These are phyloP conservation scores for Hypericum androsaemum DNA, from an alignment of 345 rosid species.

Conservation along the genomic window DNA sequence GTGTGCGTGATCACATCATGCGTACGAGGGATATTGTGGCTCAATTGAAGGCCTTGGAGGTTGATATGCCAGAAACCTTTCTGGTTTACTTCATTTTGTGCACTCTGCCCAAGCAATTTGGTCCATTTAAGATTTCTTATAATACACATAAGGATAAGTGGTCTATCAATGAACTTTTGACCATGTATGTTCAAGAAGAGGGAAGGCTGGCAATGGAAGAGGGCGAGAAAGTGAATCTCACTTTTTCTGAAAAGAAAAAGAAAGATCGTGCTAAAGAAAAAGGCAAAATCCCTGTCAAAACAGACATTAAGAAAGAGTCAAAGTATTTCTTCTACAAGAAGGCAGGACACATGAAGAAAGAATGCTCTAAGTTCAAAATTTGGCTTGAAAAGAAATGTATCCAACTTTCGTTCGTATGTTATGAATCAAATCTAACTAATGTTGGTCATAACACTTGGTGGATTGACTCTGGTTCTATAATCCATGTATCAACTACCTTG, in stretches of 20 bases:
- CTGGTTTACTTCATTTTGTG: background rate
- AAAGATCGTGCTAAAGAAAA: background rate
- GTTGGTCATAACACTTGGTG: conserved; percentile 1
- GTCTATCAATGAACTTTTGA: no score
- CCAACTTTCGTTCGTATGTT: background rate
- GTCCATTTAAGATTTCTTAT: no score
- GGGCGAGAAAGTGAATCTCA: background rate
- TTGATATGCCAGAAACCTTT: no score
- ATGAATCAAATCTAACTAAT: conserved; percentile 5
- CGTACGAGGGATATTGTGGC: no score
- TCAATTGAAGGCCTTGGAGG: no score
- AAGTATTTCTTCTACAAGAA: no score
- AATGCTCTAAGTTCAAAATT: background rate
- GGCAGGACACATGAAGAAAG: no score
- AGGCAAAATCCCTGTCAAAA: no score
- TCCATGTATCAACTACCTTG: conserved; percentile 1
- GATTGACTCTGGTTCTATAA: conserved; percentile 7
- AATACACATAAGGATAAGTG: no score
- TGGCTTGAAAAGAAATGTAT: conserved; percentile 8
- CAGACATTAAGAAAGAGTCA: no score
- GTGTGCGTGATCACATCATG: no score
- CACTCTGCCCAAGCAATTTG: background rate
- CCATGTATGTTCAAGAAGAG: no score
- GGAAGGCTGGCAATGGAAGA: background rate
- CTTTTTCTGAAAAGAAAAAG: background rate